Evolutionary conservation across 2,329 filamentous ascomycete species (phyloP).

Genomic region (Cladobotryum mycophilum): DNA sequence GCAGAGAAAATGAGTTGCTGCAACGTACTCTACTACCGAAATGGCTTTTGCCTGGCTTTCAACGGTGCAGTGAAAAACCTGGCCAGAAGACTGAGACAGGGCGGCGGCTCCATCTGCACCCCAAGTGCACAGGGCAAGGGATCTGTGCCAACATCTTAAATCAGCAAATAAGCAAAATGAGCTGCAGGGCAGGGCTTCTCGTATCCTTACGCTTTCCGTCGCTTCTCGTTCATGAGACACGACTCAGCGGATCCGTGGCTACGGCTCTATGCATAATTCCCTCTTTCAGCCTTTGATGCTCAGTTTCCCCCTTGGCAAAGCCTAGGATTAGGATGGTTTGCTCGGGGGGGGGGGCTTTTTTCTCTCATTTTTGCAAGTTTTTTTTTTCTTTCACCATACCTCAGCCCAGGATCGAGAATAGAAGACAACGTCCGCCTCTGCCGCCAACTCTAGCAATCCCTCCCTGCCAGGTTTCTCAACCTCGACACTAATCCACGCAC

Average conservation of each 20-base stretch:
- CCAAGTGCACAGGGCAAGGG: constrained; percentile 53
- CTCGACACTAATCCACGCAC: constrained; percentile 58
- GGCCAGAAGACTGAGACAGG: constrained; percentile 23
- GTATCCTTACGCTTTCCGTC: constrained; percentile 36
- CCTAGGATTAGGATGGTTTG: not conserved
- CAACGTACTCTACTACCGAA: constrained; percentile 54
- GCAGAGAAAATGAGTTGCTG: constrained; percentile 8
- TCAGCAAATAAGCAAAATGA: constrained; percentile 16
- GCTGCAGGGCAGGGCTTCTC: constrained; percentile 16
- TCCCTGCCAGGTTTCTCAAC: constrained; percentile 61
- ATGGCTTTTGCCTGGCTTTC: constrained; percentile 32
- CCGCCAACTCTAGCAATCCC: constrained; percentile 54
- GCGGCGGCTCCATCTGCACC: constrained; percentile 42
- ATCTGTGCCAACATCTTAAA: constrained; percentile 21
- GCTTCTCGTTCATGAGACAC: constrained; percentile 42
- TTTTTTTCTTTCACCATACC: constrained; percentile 33
- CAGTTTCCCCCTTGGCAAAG: not conserved
- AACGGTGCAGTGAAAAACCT: constrained; percentile 34
- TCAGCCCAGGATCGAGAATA: constrained; percentile 67
- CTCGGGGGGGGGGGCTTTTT: not conserved
- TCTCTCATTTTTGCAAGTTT: not conserved
- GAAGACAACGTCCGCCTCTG: constrained; percentile 63
- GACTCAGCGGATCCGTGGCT: constrained; percentile 41
- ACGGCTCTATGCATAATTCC: constrained; percentile 21
- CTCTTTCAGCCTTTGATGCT: constrained; percentile 4